phyloP scores from a whole-genome alignment of 208 protist genomes.

The Acanthamoeba castellanii region DNA sequence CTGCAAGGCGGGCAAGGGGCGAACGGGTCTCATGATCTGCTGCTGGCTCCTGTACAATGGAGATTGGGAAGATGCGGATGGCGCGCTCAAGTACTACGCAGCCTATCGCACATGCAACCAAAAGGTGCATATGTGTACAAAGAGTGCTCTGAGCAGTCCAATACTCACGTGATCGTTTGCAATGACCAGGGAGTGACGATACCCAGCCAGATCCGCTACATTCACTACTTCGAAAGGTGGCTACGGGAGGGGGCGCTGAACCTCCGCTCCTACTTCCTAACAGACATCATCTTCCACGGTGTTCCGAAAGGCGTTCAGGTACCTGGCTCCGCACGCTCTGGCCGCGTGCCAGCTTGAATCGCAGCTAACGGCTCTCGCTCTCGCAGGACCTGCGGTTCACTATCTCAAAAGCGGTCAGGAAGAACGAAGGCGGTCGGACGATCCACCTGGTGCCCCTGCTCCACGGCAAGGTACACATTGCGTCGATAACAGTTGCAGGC shows the following conservation, averaged over 20 bases:
- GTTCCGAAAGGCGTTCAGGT: slow-evolving; percentile 6
- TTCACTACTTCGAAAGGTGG: slow-evolving; percentile 30
- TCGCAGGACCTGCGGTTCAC: neutral
- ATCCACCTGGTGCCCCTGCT: neutral
- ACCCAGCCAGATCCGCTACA: slow-evolving; percentile 41
- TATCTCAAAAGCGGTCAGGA: neutral
- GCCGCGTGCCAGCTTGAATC: neutral
- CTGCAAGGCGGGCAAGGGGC: slow-evolving; percentile 67
- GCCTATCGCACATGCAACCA: slow-evolving; percentile 27
- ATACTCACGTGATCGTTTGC: no score
- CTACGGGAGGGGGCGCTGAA: neutral
- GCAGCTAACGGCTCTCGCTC: neutral
- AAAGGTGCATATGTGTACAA: slow-evolving; percentile 37
- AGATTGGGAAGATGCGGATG: neutral
- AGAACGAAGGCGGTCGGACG: neutral
- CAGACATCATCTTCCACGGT: slow-evolving; percentile 34
- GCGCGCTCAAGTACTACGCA: slow-evolving; percentile 11
- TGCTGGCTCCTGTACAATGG: slow-evolving; percentile 18
- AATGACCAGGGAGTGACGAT: slow-evolving; percentile 37
- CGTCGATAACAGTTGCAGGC: no score
- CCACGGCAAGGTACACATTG: neutral
- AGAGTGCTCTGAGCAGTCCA: no score
- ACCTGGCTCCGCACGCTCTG: neutral
- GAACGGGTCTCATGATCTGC: slow-evolving; percentile 51
- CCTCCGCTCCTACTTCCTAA: neutral